Percentiles rank a stretch among this genome's conserved stretches.
Conservation (phyloP, 805 yeast species). For the Diddensiella santjacobensis region DNA sequence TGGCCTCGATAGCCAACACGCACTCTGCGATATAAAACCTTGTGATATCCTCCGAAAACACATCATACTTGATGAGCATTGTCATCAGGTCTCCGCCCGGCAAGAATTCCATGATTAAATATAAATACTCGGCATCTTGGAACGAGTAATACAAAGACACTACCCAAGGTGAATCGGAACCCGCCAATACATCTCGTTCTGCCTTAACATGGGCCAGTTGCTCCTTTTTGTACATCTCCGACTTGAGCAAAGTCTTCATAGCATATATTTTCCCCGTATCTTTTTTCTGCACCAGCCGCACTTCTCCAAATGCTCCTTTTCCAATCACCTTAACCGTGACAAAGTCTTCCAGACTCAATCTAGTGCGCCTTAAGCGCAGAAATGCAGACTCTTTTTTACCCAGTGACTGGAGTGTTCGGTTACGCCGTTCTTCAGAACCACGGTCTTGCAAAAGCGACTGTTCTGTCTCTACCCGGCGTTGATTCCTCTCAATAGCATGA, state of each 20-base stretch:
- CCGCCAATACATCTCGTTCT: constrained; percentile 91
- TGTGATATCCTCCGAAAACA: constrained; percentile 83
- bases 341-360: constrained; percentile 78
- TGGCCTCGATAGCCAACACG: constrained; percentile 90
- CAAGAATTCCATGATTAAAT: constrained; percentile 74
- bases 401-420: constrained; percentile 72
- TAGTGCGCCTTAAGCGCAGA: constrained; percentile 77
- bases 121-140: constrained; percentile 71
- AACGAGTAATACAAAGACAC: constrained; percentile 78
- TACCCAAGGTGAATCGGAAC: constrained; percentile 85
- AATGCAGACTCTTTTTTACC: constrained; percentile 89
- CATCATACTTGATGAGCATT: constrained; percentile 91
- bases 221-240: constrained; percentile 93
- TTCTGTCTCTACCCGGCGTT: constrained; percentile 82
- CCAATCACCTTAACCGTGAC: constrained; percentile 87
- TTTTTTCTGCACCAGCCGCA: constrained; percentile 83
- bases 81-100: constrained; percentile 93
- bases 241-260: constrained; percentile 85
- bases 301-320: constrained; percentile 98
- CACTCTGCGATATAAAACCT: constrained; percentile 95
- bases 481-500: constrained; percentile 94
- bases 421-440: constrained; percentile 73
- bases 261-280: constrained; percentile 92
- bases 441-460: constrained; percentile 64
- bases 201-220: constrained; percentile 95